phyloP scores from a whole-genome alignment of 805 yeast species.

The Saturnispora kantuleensis region DNA sequence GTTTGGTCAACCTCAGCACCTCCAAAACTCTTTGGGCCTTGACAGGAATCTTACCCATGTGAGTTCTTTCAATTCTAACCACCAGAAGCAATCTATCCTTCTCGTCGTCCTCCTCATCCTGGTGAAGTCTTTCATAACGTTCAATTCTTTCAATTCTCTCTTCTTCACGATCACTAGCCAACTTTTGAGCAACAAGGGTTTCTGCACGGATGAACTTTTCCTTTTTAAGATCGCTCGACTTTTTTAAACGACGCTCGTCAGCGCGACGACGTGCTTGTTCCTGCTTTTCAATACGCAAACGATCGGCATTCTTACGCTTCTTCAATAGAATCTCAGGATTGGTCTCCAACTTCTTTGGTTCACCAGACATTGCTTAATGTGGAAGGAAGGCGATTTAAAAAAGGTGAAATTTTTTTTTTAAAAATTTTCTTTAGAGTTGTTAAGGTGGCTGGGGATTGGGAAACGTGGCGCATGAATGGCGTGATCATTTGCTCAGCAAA shows the following conservation, averaged over 20 bases:
- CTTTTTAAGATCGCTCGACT: slow-evolving; percentile 30
- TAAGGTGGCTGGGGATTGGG: not conserved
- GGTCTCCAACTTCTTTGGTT: slow-evolving; percentile 39
- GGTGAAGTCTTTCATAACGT: slow-evolving; percentile 35
- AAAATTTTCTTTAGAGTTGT: not conserved
- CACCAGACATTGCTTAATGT: not conserved
- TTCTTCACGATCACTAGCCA: slow-evolving; percentile 56
- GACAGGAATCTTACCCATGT: slow-evolving; percentile 54
- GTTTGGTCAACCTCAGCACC: slow-evolving; percentile 49
- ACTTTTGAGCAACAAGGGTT: slow-evolving; percentile 54
- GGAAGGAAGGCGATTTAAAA: not conserved
- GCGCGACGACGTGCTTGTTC: slow-evolving; percentile 47
- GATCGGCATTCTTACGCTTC: slow-evolving; percentile 72
- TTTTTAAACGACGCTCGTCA: slow-evolving; percentile 35
- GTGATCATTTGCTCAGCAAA: not conserved
- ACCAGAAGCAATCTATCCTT: slow-evolving; percentile 45
- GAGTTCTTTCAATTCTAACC: slow-evolving; percentile 57
- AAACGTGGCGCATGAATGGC: not conserved
- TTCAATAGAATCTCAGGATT: slow-evolving; percentile 71
- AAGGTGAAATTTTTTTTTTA: slow-evolving; percentile 1
- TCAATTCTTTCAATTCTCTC: slow-evolving; percentile 58
- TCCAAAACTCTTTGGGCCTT: slow-evolving; percentile 51
- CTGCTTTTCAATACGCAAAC: slow-evolving; percentile 64
- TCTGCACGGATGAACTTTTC: slow-evolving; percentile 66
- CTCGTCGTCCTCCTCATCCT: slow-evolving; percentile 22